phyloP scores from a whole-genome alignment of 2,329 filamentous ascomycete genomes.

The Phaeosphaeriaceae sp. region DNA sequence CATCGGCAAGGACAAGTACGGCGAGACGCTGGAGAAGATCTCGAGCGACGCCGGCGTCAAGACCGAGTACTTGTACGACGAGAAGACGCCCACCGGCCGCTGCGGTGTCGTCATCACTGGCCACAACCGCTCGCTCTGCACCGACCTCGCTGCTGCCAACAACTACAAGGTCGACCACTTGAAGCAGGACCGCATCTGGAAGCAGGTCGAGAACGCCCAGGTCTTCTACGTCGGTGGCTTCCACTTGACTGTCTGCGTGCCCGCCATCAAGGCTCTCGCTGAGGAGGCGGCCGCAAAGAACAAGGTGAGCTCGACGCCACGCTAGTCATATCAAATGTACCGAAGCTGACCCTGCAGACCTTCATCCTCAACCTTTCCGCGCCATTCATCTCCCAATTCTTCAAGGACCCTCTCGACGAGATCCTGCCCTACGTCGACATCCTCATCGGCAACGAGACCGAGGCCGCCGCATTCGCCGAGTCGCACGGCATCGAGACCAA shows the following conservation, averaged over 20 bases:
- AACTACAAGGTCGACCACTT: constrained; percentile 95
- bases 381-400: constrained; percentile 96
- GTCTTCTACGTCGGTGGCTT: constrained; percentile 95
- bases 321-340: constrained; percentile 8
- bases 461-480: constrained; percentile 87
- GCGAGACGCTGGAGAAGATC: constrained; percentile 83
- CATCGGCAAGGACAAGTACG: constrained; percentile 95
- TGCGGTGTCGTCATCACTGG: constrained; percentile 97
- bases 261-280: constrained; percentile 86
- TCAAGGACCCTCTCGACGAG: constrained; percentile 92
- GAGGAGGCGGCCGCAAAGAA: constrained; percentile 88
- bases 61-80: constrained; percentile 93
- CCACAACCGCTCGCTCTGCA: constrained; percentile 93
- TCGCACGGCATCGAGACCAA: constrained; percentile 76
- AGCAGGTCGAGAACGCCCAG: constrained; percentile 84
- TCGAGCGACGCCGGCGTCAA: constrained; percentile 87
- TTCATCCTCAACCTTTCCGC: constrained; percentile 93
- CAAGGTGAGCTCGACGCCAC: constrained; percentile 66
- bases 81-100: constrained; percentile 82
- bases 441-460: constrained; percentile 95
- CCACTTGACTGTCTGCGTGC: constrained; percentile 95
- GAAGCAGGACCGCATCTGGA: constrained; percentile 90
- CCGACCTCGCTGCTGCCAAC: constrained; percentile 94
- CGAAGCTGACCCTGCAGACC: constrained; percentile 49
- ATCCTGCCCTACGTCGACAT: constrained; percentile 93